Base-by-base conservation (phyloP, 2,329 filamentous ascomycete genomes). In the Epichloe glyceriae region DNA sequence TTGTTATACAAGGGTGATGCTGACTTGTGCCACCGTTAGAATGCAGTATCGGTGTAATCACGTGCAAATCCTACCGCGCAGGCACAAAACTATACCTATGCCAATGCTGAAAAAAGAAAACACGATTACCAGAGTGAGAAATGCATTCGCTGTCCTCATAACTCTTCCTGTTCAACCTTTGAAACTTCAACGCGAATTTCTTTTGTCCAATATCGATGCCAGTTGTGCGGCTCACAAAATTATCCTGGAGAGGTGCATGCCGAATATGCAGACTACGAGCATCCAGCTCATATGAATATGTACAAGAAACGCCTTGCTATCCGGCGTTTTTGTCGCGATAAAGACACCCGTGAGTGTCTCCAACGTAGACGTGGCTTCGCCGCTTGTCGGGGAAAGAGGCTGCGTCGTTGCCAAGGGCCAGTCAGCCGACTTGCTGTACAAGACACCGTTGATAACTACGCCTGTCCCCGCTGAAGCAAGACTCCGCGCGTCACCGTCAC, bases 381-480 rank as follows among this genome's bases (percentile, higher is more conserved):
- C 56, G 11, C 55, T 55, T 12, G 59, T 56, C 34, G 56, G 54
- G 20, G 58, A 55, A 11, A 55, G 49, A 11, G 59, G 58, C 7
- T 57, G 47, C 5, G 57, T 55, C 41, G 62, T 62, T 7, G 62
- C 59, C n/a, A 69, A 57, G 4, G 67, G 66, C 67, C 69, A 75
- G 52, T 74, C 70, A 15, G 61, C 64, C 11, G 63, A 60, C 3
- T 64, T 65, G 35, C 59, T 58, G 55, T 76, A 76, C 58, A 79
- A 70, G 19, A 84, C 70, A 7, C 80, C 82, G 55, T 82, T 80
- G 56, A 80, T 73, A 42, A 83, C 72, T 2, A 74, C 68, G 0
- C 81, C 83, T 34, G 75, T 59, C 3, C 73, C 71, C 1, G 65
- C 58, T 45, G 81, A 71, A 53, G 69, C 72, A 26, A 70, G 60